phyloP scores from a whole-genome alignment of 1,284 basidiomycete genomes.

The Sutorius eximius region DNA sequence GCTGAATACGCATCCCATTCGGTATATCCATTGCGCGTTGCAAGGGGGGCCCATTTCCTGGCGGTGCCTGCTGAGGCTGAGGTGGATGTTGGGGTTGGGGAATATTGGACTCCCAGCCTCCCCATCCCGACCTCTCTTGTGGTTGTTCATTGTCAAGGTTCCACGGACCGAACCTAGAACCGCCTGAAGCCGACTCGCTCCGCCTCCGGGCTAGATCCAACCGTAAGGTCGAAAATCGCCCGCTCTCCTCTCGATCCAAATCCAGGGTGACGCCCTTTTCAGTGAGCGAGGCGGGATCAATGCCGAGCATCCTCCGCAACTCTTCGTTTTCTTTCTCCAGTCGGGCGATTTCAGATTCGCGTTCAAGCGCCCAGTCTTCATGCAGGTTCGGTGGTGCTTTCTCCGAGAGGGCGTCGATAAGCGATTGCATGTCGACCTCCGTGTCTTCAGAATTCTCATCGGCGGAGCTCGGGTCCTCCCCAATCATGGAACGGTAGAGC shows the following conservation, averaged over 20 bases:
- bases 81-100: conserved; percentile 21
- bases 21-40: conserved; percentile 51
- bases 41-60: conserved; percentile 36
- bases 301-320: conserved; percentile 71
- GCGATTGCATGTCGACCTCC: conserved; percentile 40
- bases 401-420: conserved; percentile 45
- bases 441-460: conserved; percentile 20
- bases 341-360: conserved; percentile 80
- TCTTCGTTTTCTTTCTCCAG: conserved; percentile 80
- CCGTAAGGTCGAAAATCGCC: conserved; percentile 22
- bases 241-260: conserved; percentile 38
- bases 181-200: conserved; percentile 28
- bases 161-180: conserved; percentile 29
- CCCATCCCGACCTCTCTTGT: conserved; percentile 26
- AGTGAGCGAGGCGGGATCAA: conserved; percentile 56
- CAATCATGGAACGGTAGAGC: conserved; percentile 70
- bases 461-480: conserved; percentile 52
- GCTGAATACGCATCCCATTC: conserved; percentile 46
- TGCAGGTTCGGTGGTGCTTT: conserved; percentile 9
- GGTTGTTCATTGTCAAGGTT: conserved; percentile 28
- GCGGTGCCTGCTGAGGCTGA: conserved; percentile 25
- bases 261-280: conserved; percentile 52
- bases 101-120: conserved; percentile 32
- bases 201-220: conserved; percentile 23
- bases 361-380: conserved; percentile 78